These are phyloP conservation scores for Colletotrichum sansevieriae DNA, from an alignment of 2,329 filamentous ascomycete species.

Conservation along the genomic window DNA sequence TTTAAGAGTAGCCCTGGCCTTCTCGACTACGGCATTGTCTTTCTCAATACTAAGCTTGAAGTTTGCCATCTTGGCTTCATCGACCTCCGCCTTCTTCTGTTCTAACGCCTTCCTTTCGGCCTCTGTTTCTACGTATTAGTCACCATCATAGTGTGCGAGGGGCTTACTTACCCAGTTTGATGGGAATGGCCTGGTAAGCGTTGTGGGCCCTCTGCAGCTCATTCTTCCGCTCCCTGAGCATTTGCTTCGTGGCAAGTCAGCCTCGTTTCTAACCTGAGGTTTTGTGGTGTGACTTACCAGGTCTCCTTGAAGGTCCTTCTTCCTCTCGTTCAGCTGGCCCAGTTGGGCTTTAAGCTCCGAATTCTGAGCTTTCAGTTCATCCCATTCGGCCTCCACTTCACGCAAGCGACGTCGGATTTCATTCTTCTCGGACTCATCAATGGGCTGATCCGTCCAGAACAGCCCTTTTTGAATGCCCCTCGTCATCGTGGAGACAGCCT, in stretches of 20 bases:
- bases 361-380: constrained; percentile 59
- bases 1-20: constrained; percentile 65
- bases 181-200: constrained; percentile 75
- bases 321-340: constrained; percentile 46
- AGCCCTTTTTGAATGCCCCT: constrained; percentile 70
- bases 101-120: constrained; percentile 50
- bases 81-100: constrained; percentile 57
- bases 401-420: constrained; percentile 68
- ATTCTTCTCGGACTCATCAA: constrained; percentile 75
- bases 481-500: constrained; percentile 78
- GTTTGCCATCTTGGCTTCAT: constrained; percentile 59
- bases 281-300: constrained; percentile 48
- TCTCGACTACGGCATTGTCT: constrained; percentile 68
- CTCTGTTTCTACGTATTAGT: constrained; percentile 37
- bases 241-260: constrained; percentile 54
- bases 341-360: constrained; percentile 58
- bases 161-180: constrained; percentile 73
- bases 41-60: constrained; percentile 64
- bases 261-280: background rate
- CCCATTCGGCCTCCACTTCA: constrained; percentile 57
- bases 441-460: constrained; percentile 83
- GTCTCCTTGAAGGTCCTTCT: constrained; percentile 27
- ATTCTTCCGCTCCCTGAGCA: constrained; percentile 73
- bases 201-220: constrained; percentile 75
- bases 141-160: background rate